Base-by-base conservation (phyloP, 306 rosid species). In the Datisca glomerata region DNA sequence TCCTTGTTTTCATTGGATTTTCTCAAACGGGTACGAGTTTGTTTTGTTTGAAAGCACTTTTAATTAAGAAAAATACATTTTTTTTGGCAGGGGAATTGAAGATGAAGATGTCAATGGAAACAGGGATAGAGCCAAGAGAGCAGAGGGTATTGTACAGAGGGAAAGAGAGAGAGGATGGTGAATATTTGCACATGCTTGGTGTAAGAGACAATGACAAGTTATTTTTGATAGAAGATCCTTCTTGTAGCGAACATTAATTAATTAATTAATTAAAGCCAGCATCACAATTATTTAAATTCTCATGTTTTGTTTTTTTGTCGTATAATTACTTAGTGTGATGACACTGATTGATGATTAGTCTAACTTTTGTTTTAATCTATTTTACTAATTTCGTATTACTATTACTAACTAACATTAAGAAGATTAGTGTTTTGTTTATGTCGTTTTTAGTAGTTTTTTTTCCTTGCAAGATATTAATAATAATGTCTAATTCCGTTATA, bases 111-210 rank as follows among this genome's bases (percentile, higher is more conserved):
- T 38, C 43, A 11, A 6, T 14, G 3, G 10, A n/a, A 18, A 38
- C 43, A 8, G 43, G 43, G 15, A 4, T 38, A 17, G 43, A 38
- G 10, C 17, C 43, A 11, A 38, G 43, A 15, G 43, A 38, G 43
- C 43, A 38, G 19, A 38, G 43, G 21, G 18, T 38, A n/a, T 18
- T 38, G 43, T 38, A 12, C 43, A 38, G 18, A 38, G 43, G 43
- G 19, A 38, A 38, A 38, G 43, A 38, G 18, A 38, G 18, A 18
- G 43, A 38, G 1, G 43, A 38, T 9, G 43, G 10, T 8, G 43
- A 38, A 18, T 38, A 18, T 18, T 38, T 38, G 18, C 43, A 38
- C 43, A 15, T 38, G 43, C 18, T 18, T 17, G 43, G 43, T 11
- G 43, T 38, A 4, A 17, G 18, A n/a, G 43, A 38, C 15, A 14